Evolutionary conservation across 2,329 filamentous ascomycete species (phyloP).

Genomic region (Ceratocystis destructans): DNA sequence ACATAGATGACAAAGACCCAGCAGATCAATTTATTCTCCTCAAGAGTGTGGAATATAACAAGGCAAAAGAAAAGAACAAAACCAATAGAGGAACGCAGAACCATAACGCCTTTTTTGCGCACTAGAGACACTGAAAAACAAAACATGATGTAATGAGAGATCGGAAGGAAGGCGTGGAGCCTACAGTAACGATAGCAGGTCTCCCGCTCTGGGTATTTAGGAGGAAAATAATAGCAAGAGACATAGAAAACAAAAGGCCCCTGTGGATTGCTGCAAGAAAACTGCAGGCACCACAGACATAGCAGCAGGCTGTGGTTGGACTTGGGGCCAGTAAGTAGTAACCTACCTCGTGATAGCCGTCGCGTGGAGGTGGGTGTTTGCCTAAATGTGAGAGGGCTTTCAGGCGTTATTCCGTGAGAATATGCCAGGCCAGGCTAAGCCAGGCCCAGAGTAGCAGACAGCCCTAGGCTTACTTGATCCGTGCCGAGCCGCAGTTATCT

Average conservation of each 20-base stretch:
- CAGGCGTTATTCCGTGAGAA: background rate
- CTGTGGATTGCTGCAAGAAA: too few species aligned
- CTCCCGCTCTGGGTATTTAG: slow-evolving; percentile 1
- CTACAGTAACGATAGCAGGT: background rate
- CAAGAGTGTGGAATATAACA: background rate
- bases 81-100: background rate
- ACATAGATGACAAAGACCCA: too few species aligned
- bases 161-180: background rate
- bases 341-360: background rate
- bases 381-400: background rate
- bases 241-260: background rate
- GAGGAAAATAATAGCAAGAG: background rate
- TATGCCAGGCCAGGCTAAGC: too few species aligned
- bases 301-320: background rate
- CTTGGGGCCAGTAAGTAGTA: background rate
- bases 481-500: background rate
- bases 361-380: background rate
- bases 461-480: background rate
- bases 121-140: background rate
- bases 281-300: background rate
- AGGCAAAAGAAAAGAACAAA: background rate
- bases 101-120: slow-evolving; percentile 15
- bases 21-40: background rate
- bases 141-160: background rate
- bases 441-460: background rate